phyloP scores from a whole-genome alignment of 2,329 filamentous ascomycete species.

The Hymenoscyphus repandus region DNA sequence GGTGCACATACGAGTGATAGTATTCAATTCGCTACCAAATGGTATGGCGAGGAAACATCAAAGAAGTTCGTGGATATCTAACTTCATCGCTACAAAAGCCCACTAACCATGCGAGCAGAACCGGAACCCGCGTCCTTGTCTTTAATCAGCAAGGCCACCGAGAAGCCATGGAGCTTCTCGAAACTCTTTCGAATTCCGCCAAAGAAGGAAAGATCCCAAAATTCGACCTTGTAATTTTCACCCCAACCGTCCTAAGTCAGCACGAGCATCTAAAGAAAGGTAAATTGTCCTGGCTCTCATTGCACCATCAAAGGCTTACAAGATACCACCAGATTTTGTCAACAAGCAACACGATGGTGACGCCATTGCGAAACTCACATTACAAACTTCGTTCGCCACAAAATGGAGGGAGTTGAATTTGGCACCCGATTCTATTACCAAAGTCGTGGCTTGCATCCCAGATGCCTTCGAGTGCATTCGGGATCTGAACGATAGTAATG shows the following conservation, averaged over 20 bases:
- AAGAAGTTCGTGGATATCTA: slow-evolving; percentile 26
- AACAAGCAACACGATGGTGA: slow-evolving; percentile 39
- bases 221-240: slow-evolving; percentile 77
- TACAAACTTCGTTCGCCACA: slow-evolving; percentile 55
- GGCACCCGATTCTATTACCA: slow-evolving; percentile 1
- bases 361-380: slow-evolving; percentile 47
- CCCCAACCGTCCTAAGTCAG: slow-evolving; percentile 62
- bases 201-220: slow-evolving; percentile 33
- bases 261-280: slow-evolving; percentile 44
- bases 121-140: slow-evolving; percentile 54
- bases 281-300: slow-evolving; percentile 8
- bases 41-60: slow-evolving; percentile 60
- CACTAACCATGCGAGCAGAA: slow-evolving; percentile 19
- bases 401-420: slow-evolving; percentile 21
- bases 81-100: not conserved
- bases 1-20: slow-evolving; percentile 92
- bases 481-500: slow-evolving; percentile 6
- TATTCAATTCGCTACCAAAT: slow-evolving; percentile 72
- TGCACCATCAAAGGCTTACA: not conserved
- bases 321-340: slow-evolving; percentile 44
- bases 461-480: slow-evolving; percentile 42
- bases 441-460: slow-evolving; percentile 45
- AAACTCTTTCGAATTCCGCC: slow-evolving; percentile 46
- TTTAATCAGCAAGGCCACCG: slow-evolving; percentile 75
- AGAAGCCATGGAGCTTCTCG: slow-evolving; percentile 44